Base-by-base conservation (phyloP, 805 yeast genomes). In the Wickerhamomyces strasburgensis region DNA sequence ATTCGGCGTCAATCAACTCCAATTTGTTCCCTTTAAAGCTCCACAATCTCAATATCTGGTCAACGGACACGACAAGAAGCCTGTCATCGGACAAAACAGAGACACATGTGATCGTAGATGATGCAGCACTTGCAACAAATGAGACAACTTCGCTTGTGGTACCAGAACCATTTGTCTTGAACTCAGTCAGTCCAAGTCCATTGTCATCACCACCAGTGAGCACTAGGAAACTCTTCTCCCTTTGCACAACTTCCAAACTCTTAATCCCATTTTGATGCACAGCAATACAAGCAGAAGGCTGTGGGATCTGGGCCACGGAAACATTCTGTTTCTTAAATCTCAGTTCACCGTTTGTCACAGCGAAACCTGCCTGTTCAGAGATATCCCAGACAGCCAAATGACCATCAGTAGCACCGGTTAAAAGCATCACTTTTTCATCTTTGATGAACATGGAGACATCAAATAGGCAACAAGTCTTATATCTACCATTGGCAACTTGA, bases 171-270 rank as follows among this genome's bases (percentile, higher is more conserved):
- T 57, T 48, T 7, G 63, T 34, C 1, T 58, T 40, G 23, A 82
- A 45, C 13, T 51, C 41, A 2, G 69, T 58, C 1, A 73, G 53
- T 1, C 66, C 71, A 3, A 84, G 52, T 0, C 87, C 83, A 59
- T 90, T 89, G 52, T 93, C 98, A 55, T 93, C 98, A 37, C 98
- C 98, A 23, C 96, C 97, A 1, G 96, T 77, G 5, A 78, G 63
- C 5, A 84, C 57, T 16, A 60, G 52, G 3, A 62, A 36, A 38
- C 43, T 31, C 3, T 38, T 31, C 1, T 35, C 33, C 29, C 33
- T 38, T 3, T 42, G 49, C 10, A 58, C 34, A 2, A 65, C 34
- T 11, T 60, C 68, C n/a, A 84, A 52, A 1, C 82, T 71, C 43
- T 87, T 84, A 33, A 90, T 72, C 27, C 96, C 87, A 27, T 90